A percentile compares a stretch with the other conserved stretches of the same genome.
These are phyloP conservation scores for Salvia hispanica DNA, from an alignment of 257 asterid genomes.

Conservation along the genomic window DNA sequence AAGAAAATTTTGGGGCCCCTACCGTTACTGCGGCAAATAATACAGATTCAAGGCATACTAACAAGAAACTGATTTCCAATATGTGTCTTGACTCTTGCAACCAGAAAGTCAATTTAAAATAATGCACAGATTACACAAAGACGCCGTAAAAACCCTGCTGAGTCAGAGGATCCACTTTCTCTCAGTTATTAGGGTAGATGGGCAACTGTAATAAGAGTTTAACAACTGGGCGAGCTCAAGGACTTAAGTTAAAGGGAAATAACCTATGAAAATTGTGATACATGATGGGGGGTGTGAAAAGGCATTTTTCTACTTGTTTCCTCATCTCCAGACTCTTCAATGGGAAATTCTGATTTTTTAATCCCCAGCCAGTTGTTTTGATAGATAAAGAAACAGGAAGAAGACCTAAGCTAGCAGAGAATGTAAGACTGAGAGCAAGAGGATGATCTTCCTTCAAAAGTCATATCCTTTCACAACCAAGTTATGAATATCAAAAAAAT, in stretches of 20 bases:
- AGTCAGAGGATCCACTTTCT: conserved; percentile 4
- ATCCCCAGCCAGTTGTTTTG: conserved; percentile 91
- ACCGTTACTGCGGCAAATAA: too few species aligned
- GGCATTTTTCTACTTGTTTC: conserved; percentile 67
- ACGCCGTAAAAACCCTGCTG: conserved; percentile 3
- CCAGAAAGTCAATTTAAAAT: conserved; percentile 19
- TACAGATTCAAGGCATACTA: too few species aligned
- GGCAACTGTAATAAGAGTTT: background rate
- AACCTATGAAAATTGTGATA: conserved; percentile 20
- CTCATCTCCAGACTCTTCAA: conserved; percentile 63
- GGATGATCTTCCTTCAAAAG: conserved; percentile 90
- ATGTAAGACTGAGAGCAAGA: conserved; percentile 74
- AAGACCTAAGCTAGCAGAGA: conserved; percentile 89
- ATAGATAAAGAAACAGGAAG: conserved; percentile 75
- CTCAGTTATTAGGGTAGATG: background rate
- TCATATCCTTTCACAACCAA: conserved; percentile 62
- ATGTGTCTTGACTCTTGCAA: conserved; percentile 10
- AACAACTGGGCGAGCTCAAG: conserved; percentile 19
- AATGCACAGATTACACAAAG: conserved; percentile 1
- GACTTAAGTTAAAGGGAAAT: conserved; percentile 19
- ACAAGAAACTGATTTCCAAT: conserved; percentile 2
- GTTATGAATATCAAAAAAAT: conserved; percentile 30
- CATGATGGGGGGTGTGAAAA: conserved; percentile 15
- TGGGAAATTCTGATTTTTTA: conserved; percentile 63
- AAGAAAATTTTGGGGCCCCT: too few species aligned